phyloP scores from a whole-genome alignment of 352 stramenopile species.

The Lagenidium sp. region DNA sequence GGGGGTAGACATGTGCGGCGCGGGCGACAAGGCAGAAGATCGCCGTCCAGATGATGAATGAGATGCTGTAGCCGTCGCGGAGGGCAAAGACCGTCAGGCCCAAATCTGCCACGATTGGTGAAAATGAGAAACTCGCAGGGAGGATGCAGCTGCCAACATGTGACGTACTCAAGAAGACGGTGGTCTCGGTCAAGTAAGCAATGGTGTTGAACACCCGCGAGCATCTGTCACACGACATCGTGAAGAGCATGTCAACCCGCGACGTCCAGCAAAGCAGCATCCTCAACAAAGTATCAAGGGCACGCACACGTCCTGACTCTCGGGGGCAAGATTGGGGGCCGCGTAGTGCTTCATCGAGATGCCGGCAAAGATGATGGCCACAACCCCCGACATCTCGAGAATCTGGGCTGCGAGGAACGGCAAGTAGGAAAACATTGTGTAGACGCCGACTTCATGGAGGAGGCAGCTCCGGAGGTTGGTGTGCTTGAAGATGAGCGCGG shows the following conservation, averaged over 20 bases:
- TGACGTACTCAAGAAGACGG: slow-evolving; percentile 88
- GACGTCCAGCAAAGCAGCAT: too few relatives aligned
- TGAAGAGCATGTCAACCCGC: too few relatives aligned
- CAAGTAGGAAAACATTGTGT: slow-evolving; percentile 84
- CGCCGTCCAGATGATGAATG: slow-evolving; percentile 84
- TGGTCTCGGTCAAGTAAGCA: slow-evolving; percentile 88
- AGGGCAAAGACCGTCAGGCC: slow-evolving; percentile 87
- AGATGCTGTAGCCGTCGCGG: slow-evolving; percentile 62
- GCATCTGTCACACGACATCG: too few relatives aligned
- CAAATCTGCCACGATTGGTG: slow-evolving; percentile 56
- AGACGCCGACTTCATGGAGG: slow-evolving; percentile 85
- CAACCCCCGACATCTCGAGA: slow-evolving; percentile 85
- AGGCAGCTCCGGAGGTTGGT: slow-evolving; percentile 81
- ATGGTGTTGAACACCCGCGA: slow-evolving; percentile 86
- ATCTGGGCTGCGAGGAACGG: slow-evolving; percentile 68
- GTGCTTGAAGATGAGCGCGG: slow-evolving; percentile 87
- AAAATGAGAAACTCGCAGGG: neutral
- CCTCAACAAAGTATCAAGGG: neutral
- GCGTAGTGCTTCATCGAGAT: slow-evolving; percentile 90
- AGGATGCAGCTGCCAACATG: neutral
- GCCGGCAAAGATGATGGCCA: slow-evolving; percentile 91
- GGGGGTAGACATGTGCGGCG: slow-evolving; percentile 84
- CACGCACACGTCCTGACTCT: slow-evolving; percentile 74
- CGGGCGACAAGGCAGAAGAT: slow-evolving; percentile 79
- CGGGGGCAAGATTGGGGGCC: slow-evolving; percentile 72